Conservation (phyloP, 768 basidiomycete species). For the Boletus pseudo-olivaceus region DNA sequence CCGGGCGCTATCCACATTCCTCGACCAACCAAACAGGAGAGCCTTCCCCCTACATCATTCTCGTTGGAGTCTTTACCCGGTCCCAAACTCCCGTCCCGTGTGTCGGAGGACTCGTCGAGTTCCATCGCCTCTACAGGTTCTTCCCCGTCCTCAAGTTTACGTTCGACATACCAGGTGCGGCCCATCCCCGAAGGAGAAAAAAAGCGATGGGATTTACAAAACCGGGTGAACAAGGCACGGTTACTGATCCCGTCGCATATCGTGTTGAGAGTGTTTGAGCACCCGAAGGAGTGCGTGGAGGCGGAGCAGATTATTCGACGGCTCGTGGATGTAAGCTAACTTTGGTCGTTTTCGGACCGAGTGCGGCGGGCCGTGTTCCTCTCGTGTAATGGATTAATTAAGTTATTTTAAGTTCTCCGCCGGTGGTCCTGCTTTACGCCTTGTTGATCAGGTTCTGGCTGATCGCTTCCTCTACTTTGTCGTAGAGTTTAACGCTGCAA, state of each 20-base stretch:
- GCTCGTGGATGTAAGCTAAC: conserved; percentile 1
- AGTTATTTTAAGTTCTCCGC: not conserved
- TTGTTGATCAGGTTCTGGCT: not conserved
- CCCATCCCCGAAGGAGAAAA: conserved; percentile 51
- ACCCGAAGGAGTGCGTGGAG: conserved; percentile 69
- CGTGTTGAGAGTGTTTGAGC: conserved; percentile 60
- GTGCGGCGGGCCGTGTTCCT: not conserved
- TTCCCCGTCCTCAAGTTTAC: conserved; percentile 17
- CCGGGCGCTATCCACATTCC: conserved; percentile 12
- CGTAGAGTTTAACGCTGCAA: not conserved
- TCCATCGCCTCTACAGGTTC: conserved; percentile 21
- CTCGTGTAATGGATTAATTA: not conserved
- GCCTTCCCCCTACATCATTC: conserved; percentile 11
- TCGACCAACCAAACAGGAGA: conserved; percentile 10
- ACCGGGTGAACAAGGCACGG: conserved; percentile 60
- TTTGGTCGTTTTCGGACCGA: not conserved
- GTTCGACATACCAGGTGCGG: conserved; percentile 9
- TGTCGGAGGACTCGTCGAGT: conserved; percentile 27
- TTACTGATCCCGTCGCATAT: conserved; percentile 55
- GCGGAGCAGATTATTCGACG: conserved; percentile 40
- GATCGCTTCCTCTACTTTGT: not conserved
- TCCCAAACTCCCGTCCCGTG: not conserved
- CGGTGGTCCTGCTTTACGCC: not conserved
- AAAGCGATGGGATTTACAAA: conserved; percentile 57
- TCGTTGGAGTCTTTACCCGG: conserved; percentile 14